phyloP scores from a whole-genome alignment of 2,329 filamentous ascomycete genomes.

The Pleoardoris graminearum region DNA sequence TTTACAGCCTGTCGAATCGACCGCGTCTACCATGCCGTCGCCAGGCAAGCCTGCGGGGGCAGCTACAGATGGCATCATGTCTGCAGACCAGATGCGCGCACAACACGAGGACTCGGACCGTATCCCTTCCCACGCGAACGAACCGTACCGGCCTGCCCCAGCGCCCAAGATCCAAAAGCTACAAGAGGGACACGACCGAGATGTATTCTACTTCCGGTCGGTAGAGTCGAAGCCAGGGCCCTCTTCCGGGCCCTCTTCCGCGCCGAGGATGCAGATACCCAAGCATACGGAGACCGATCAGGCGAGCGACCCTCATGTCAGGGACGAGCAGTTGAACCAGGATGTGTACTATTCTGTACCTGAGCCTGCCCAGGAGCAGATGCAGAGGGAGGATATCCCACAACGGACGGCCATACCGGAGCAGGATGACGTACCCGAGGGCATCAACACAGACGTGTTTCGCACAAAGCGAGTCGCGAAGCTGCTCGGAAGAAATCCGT shows the following conservation, averaged over 20 bases:
- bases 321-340: slow-evolving; percentile 54
- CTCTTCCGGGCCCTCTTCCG: slow-evolving; percentile 56
- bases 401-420: slow-evolving; percentile 33
- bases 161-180: slow-evolving; percentile 28
- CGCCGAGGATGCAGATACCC: slow-evolving; percentile 61
- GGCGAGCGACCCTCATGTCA: slow-evolving; percentile 46
- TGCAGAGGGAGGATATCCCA: slow-evolving; percentile 26
- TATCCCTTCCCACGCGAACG: slow-evolving; percentile 57
- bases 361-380: slow-evolving; percentile 24
- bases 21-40: slow-evolving; percentile 47
- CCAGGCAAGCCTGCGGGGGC: slow-evolving; percentile 35
- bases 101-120: slow-evolving; percentile 57
- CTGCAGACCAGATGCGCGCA: slow-evolving; percentile 50
- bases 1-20: slow-evolving; percentile 45
- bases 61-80: slow-evolving; percentile 48
- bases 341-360: slow-evolving; percentile 57
- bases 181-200: slow-evolving; percentile 52
- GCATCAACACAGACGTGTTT: slow-evolving; percentile 64
- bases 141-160: slow-evolving; percentile 43
- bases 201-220: slow-evolving; percentile 60
- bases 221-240: slow-evolving; percentile 51
- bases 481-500: slow-evolving; percentile 55
- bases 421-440: slow-evolving; percentile 58
- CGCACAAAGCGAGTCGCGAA: slow-evolving; percentile 62
- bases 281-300: slow-evolving; percentile 54